Base-by-base conservation (phyloP, 306 rosid species). In the Gastrolobium villosum region DNA sequence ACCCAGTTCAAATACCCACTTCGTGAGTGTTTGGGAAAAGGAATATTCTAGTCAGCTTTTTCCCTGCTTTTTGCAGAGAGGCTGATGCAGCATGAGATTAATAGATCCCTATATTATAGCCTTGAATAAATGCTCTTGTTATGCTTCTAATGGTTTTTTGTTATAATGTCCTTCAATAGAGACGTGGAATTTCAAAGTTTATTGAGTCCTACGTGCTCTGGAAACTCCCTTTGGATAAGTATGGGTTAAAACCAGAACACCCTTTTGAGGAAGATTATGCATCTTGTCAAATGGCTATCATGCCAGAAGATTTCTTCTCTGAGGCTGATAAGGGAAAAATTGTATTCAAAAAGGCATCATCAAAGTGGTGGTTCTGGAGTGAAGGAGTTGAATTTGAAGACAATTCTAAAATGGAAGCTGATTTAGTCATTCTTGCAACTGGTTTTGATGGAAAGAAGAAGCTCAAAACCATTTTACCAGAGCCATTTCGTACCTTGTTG, bases 371-470 rank as follows among this genome's bases (percentile, higher is more conserved):
- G 86, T 92, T 92, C 31, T 77, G 82, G 66, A 68, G 78, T 34
- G 90, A 76, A 5, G 94, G 97, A 40, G 60, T 92, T 71, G 92
- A 91, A 70, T 86, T 89, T 32, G 94, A 92, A 1, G 92, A 92
- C 85, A 81, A 78, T n/a, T 57, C 87, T 2, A 88, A 76, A 81
- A 11, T 85, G 4, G 86, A 88, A 50, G 97, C 91, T 53, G 94
- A 92, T 85, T 89, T 92, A 11, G 92, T 88, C n/a, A 10, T 89
- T 79, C 72, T 92, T 61, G 94, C 92, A 65, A 92, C 94, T 37
- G 97, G 92, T 28, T 92, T 77, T 73, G 92, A 92, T 73, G 94
- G 94, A 3, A 86, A 82, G 86, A 88, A 89, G 69, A 92, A 92
- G 77, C 78, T 92, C 49, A 89, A 68, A 79, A n/a, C 69, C 43